Evolutionary conservation across 1,284 basidiomycete genomes (phyloP), one percentile per base, ranked within the genome.

Genomic region (Entoloma clypeatum): DNA sequence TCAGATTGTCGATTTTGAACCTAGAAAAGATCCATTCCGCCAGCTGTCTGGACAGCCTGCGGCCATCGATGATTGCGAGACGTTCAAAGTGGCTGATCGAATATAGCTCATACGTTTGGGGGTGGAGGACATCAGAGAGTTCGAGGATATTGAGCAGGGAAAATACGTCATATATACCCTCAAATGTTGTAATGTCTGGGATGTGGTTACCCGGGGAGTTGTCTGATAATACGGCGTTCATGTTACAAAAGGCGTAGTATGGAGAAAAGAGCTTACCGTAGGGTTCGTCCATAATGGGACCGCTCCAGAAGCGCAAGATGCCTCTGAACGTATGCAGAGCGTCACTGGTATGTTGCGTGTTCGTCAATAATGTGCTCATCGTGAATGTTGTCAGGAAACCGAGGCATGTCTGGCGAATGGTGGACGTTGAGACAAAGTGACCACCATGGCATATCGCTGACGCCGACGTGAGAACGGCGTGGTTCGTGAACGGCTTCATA

Each of bases 401-500:
- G 23, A 21, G 23, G 8, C 32, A 34, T 2, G 19, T 34, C 10
- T 19, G 4, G 21, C 11, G 32, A 2, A 34, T 19, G 10, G 22
- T 34, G 4, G 32, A 34, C 14, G 32, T 5, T 13, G 32, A 3
- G 9, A 34, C 6, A 14, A 22, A 34, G 17, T 34, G 32, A 19
- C 32, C 32, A 11, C 32, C 11, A 6, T 34, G 32, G 19, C 32
- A 34, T 34, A 34, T 34, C 9, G 32, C 19, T n/a, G 32, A 19
- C 24, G 22, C 19, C 16, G 32, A 23, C 10, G 19, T 34, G 10
- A 34, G 32, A 34, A 34, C 32, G 10, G 32, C 32, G 5, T 34
- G 32, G 9, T 19, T 19, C 2, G 18, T 33, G 9, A 21, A 21
- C 6, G 31, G 31, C 13, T 13, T 18, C 31, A 33, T 33, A 21